A percentile compares a stretch with the other conserved stretches of the same genome.
These are phyloP conservation scores for Stagonosporopsis cucurbitacearum DNA, from an alignment of 2,329 filamentous ascomycete genomes.

Conservation along the genomic window DNA sequence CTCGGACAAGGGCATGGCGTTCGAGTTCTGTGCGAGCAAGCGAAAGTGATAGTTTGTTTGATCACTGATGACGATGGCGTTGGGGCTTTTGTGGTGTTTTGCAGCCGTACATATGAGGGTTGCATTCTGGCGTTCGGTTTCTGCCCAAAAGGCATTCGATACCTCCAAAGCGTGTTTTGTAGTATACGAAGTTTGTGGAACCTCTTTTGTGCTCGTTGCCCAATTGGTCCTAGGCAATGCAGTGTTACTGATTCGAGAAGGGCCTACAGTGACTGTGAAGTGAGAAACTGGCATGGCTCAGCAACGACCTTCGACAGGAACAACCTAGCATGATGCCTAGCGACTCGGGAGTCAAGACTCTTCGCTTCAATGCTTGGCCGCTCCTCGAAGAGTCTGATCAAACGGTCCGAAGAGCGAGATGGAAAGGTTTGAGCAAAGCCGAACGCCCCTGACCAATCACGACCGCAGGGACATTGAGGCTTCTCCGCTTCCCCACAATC, in stretches of 20 bases:
- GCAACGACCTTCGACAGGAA: neutral
- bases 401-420: neutral
- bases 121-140: neutral
- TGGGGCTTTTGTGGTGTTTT: neutral
- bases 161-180: neutral
- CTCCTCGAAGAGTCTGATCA: neutral
- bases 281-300: neutral
- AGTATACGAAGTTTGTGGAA: neutral
- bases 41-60: constrained; percentile 3
- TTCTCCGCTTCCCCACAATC: constrained; percentile 16
- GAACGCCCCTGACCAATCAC: neutral
- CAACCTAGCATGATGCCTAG: no score
- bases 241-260: neutral
- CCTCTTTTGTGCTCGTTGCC: neutral
- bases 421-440: neutral
- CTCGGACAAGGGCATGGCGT: constrained; percentile 18
- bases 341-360: neutral
- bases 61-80: neutral
- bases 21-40: constrained; percentile 29
- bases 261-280: neutral
- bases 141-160: neutral
- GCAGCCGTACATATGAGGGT: neutral
- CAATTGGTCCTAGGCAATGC: neutral
- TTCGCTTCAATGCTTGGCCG: constrained; percentile 6
- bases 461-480: neutral